These are phyloP conservation scores for Amphibolis antarctica DNA, from an alignment of 106 monocot species.

Conservation along the genomic window DNA sequence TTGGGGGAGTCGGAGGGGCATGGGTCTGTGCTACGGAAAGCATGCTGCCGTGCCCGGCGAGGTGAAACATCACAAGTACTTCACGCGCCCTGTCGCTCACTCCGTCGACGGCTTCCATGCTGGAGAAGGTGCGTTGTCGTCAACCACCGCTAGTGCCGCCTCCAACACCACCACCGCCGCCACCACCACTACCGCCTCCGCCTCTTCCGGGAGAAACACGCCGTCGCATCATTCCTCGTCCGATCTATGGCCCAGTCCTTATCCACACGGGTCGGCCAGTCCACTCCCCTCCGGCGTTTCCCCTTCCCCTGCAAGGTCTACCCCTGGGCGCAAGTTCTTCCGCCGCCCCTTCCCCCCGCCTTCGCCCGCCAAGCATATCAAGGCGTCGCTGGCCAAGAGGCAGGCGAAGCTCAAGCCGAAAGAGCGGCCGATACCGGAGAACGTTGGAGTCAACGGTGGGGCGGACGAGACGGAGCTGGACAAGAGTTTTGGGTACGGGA, in stretches of 20 bases:
- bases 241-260: slow-evolving; percentile 49
- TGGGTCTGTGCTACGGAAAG: slow-evolving; percentile 82
- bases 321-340: slow-evolving; percentile 46
- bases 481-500: slow-evolving; percentile 65
- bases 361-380: slow-evolving; percentile 86
- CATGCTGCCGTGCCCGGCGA: slow-evolving; percentile 26
- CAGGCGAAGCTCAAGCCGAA: slow-evolving; percentile 33
- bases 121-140: too few species aligned
- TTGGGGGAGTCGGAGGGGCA: slow-evolving; percentile 3
- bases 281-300: slow-evolving; percentile 44
- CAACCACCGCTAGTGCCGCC: slow-evolving; percentile 7
- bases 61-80: background rate
- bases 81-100: background rate
- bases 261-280: slow-evolving; percentile 21
- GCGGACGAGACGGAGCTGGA: slow-evolving; percentile 36
- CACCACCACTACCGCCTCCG: background rate
- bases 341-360: slow-evolving; percentile 66
- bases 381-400: slow-evolving; percentile 51
- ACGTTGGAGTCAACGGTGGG: slow-evolving; percentile 10
- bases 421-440: slow-evolving; percentile 52
- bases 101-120: too few species aligned
- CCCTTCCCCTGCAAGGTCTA: slow-evolving; percentile 68
- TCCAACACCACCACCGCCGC: background rate
- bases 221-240: slow-evolving; percentile 24
- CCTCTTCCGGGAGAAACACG: slow-evolving; percentile 19